Conservation (phyloP, 148 eudicot genomes). For the Camellia sinensis region DNA sequence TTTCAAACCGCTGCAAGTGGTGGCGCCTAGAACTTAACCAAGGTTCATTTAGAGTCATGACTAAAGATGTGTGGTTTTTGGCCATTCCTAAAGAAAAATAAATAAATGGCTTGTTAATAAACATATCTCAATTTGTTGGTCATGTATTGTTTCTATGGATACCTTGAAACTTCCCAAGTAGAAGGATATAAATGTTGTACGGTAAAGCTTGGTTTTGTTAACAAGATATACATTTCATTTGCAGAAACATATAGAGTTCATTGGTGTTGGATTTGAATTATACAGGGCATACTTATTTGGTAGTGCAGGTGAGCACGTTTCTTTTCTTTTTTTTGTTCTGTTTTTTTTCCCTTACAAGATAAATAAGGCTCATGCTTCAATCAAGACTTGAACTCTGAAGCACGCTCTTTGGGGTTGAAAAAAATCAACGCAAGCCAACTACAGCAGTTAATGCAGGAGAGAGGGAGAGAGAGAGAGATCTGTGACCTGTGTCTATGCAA, state of each 20-base stretch:
- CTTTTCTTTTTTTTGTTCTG: too few species aligned
- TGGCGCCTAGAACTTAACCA: conserved; percentile 8
- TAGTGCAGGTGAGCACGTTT: not conserved
- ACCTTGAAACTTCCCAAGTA: not conserved
- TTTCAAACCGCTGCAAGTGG: conserved; percentile 45
- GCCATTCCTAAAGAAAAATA: too few species aligned
- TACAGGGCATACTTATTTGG: not conserved
- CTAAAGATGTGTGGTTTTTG: not conserved
- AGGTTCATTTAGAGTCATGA: not conserved
- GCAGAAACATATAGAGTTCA: not conserved
- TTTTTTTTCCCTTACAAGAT: too few species aligned
- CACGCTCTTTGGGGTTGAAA: too few species aligned
- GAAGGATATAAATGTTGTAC: not conserved
- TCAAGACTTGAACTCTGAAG: too few species aligned
- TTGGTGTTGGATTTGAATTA: not conserved
- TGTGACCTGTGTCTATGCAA: too few species aligned
- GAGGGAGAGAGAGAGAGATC: too few species aligned
- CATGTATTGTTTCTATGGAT: not conserved
- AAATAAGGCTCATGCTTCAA: too few species aligned
- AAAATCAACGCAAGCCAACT: too few species aligned
- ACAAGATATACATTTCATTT: not conserved
- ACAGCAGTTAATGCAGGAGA: too few species aligned
- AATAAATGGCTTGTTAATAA: not conserved
- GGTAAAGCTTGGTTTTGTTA: not conserved
- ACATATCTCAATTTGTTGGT: not conserved